Base-by-base conservation (phyloP, 2,329 filamentous ascomycete genomes). In the Acrodontium crateriforme region DNA sequence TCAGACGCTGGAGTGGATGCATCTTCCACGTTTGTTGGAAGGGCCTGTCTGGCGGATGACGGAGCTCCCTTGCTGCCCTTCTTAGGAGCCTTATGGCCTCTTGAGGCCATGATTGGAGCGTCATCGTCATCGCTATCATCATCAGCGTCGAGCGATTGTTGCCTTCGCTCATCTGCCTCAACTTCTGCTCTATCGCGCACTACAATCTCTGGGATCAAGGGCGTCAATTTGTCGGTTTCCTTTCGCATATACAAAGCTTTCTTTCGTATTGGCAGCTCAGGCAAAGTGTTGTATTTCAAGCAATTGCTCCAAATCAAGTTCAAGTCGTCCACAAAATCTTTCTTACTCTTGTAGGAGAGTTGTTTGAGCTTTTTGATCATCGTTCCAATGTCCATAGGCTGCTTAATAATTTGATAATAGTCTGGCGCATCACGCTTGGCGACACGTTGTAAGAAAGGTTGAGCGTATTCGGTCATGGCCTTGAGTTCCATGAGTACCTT, bases 231-330 rank as follows among this genome's bases (percentile, higher is more conserved):
- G 57, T 95, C 87, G 1, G 89, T 92, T 57, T 95, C 85, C 52
- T 89, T 95, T 41, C 84, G 75, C 89, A 98, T 95, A 39, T 84
- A 81, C 34, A 92, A 75, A 9, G 89, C 89, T 65, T 94, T 91
- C 49, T 89, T 84, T 23, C 89, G 73, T 27, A 95, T 63, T 15
- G 81, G 82, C 47, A 94, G 84, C 35, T 75, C 74, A 43, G 83
- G 77, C 38, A 91, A 84, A 40, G 82, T 79, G 52, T 98, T 98
- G 56, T 95, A 98, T 46, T 79, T 84, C 31, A 98, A 64, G 52
- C 89, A 98, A 49, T 98, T 98, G 31, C 84, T 73, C 89, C 89
- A 98, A 28, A 98, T 95, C 27, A 95, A 62, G 50, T 91, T 87
- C 7, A 98, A 65, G 51, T 98, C 89, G 17, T 79, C 71, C 15